Evolutionary conservation across 2,329 filamentous ascomycete genomes (phyloP), one percentile per base, ranked within the genome.

Genomic region (Tympanopsis confertula): DNA sequence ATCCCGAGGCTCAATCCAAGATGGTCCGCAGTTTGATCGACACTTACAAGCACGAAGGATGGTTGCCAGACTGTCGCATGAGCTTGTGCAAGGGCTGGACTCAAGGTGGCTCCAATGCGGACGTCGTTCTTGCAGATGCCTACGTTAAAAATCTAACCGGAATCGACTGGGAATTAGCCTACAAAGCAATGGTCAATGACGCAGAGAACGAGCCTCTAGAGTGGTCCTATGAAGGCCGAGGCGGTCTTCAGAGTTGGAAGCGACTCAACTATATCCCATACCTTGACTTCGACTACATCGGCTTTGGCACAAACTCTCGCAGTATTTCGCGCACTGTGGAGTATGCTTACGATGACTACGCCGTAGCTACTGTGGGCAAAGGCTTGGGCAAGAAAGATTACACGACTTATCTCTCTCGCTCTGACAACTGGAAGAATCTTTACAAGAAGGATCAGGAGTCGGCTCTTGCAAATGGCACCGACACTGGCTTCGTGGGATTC

Each of bases 271-370:
- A 85, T 51, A 80, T 88, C 13, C 82, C 83, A 0, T 70, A 71
- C 0, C 68, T 81, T 40, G 78, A 86, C 43, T 74, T 74, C 39
- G 82, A 87, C 52, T 58, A 62, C 0, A 52, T 61, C 4, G 80
- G 79, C 2, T 71, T 74, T n/a, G 82, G 82, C 1, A 74, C 76
- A 0, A 70, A 82, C 53, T 86, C 82, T 0, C 68, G 83, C 5
- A 79, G 71, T 43, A 70, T 87, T 18, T 85, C 78, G 1, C 68
- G 83, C 5, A 86, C 82, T 0, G 69, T 87, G 1, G 83, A 87
- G 52, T 88, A 88, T 51, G 74, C 78, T 5, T 87, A 87, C 55
- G 76, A 87, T 44, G 83, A 87, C 57, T 88, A 74, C 47, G 76
- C 72, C 44, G 77, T 84, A 39, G 65, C 75, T 0, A 63, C 74